Conservation (phyloP, 345 rosid species). For the Gossypium australe region DNA sequence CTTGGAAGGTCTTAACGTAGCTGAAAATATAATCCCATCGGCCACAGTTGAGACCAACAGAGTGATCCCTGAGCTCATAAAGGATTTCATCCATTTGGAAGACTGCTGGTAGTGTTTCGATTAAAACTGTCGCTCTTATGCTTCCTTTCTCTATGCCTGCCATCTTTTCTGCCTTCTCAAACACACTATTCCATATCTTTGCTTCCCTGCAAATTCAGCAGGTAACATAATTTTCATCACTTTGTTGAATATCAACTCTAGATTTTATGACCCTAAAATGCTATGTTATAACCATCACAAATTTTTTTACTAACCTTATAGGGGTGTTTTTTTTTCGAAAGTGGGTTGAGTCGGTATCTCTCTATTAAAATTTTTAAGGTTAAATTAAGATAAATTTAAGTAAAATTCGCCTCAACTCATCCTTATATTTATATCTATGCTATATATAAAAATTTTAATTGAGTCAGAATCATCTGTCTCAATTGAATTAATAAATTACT, state of each 20-base stretch:
- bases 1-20: conserved; percentile 88
- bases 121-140: conserved; percentile 78
- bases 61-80: conserved; percentile 78
- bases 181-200: conserved; percentile 82
- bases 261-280: too few relatives aligned
- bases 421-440: too few relatives aligned
- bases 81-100: conserved; percentile 96
- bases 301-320: too few relatives aligned
- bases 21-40: conserved; percentile 97
- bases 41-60: conserved; percentile 85
- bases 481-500: too few relatives aligned
- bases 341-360: too few relatives aligned
- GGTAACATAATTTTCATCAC: neutral
- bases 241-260: neutral
- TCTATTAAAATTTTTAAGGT: too few relatives aligned
- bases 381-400: too few relatives aligned
- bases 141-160: conserved; percentile 83
- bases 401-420: too few relatives aligned
- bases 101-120: conserved; percentile 87
- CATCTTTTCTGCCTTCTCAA: conserved; percentile 80
- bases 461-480: too few relatives aligned
- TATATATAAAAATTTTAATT: too few relatives aligned
- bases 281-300: too few relatives aligned
- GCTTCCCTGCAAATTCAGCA: conserved; percentile 65
- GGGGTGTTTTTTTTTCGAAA: too few relatives aligned